These are phyloP conservation scores for Plasmopara halstedii DNA, from an alignment of 352 stramenopile species.

Conservation along the genomic window DNA sequence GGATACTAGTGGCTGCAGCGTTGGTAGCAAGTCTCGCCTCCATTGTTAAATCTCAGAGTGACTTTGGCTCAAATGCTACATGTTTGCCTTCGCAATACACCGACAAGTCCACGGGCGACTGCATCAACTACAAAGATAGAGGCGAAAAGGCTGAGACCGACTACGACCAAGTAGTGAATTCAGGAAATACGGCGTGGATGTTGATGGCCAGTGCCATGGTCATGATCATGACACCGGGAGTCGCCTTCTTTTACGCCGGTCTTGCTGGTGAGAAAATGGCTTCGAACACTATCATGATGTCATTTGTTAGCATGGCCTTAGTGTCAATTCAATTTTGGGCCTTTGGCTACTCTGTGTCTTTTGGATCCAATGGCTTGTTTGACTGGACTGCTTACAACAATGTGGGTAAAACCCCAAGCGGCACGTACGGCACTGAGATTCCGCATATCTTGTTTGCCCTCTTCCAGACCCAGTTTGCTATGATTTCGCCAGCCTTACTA, in stretches of 20 bases:
- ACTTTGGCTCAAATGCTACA: conserved; percentile 20
- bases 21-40: conserved; percentile 16
- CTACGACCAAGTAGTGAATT: conserved; percentile 27
- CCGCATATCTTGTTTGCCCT: conserved; percentile 67
- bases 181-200: conserved; percentile 65
- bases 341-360: conserved; percentile 67
- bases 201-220: conserved; percentile 39
- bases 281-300: conserved; percentile 80
- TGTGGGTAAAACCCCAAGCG: conserved; percentile 33
- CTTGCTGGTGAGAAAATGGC: conserved; percentile 62
- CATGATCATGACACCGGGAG: conserved; percentile 65
- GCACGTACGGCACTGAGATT: conserved; percentile 51
- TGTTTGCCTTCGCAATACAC: conserved; percentile 32
- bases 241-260: conserved; percentile 77
- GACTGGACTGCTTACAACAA: conserved; percentile 50
- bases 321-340: conserved; percentile 76
- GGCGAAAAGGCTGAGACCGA: conserved; percentile 26
- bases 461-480: conserved; percentile 81
- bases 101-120: conserved; percentile 14
- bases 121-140: conserved; percentile 30
- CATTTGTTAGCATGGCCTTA: conserved; percentile 65
- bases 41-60: conserved; percentile 20
- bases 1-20: background rate
- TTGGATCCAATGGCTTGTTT: conserved; percentile 51
- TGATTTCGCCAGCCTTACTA: conserved; percentile 69